Base-by-base conservation (phyloP, 192 early-diverging fungal genomes). In the Podila clonocystis region DNA sequence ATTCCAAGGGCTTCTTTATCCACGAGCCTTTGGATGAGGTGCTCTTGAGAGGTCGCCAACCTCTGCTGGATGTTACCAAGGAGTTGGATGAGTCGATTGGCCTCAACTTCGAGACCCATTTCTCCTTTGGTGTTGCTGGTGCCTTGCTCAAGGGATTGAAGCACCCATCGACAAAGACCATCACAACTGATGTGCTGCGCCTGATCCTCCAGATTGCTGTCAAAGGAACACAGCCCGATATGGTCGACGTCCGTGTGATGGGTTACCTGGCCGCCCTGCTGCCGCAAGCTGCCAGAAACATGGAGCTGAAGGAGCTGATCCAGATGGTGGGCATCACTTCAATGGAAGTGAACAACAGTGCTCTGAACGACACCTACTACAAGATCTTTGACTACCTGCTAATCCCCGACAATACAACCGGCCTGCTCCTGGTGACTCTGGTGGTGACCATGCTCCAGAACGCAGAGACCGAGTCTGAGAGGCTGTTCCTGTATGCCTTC, bases 61-160 rank as follows among this genome's bases (percentile, higher is more conserved):
- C 93, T 2, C 87, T 97, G 41, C 85, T 89, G 62, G 89, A 95
- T 65, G 89, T 91, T 3, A 89, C 92, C 20, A 87, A 83, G 67
- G 83, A 92, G 67, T 73, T 97, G 64, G 97, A 98, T 72, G 82
- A 85, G 22, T 73, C 86, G 9, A 88, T 91, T 28, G 95, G 95
- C 4, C 86, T 97, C 61, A 92, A 90, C 79, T 98, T 98, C 85
- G 87, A 89, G 55, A 90, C 88, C 8, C 94, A 97, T 72, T 97
- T 98, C 65, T 88, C 94, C 30, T 95, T 96, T 65, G 95, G 96
- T 19, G 86, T 97, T 41, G 86, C 95, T 11, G 87, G 91, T 52
- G 91, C 91, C 28, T 85, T 98, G 48, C 71, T 97, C 68, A 95
- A 93, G 72, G 97, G 96, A 28, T 70, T 98, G 65, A 91, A 91